A percentile compares a stretch with the other conserved stretches of the same genome.
Conservation (phyloP, 164 flowering plant genomes). For the Echeveria elegans region DNA sequence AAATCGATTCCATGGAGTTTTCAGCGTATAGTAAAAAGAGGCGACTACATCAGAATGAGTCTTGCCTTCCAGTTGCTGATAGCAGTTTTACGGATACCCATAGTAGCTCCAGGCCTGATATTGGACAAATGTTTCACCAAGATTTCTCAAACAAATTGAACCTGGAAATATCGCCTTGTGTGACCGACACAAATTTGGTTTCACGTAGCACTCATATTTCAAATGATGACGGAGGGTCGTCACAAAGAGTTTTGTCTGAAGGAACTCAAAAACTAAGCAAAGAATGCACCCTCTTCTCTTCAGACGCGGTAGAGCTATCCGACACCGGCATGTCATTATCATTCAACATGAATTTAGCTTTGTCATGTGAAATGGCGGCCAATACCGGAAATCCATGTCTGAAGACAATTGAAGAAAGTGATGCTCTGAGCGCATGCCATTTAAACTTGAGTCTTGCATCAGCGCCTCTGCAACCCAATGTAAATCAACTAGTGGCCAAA, state of each 20-base stretch:
- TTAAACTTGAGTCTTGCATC: constrained; percentile 77
- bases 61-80: constrained; percentile 30
- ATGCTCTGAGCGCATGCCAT: constrained; percentile 56
- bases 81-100: constrained; percentile 40
- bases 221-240: constrained; percentile 55
- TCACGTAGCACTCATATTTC: constrained; percentile 73
- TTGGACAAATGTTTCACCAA: constrained; percentile 41
- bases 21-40: constrained; percentile 71
- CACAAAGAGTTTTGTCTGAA: constrained; percentile 31
- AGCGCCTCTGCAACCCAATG: constrained; percentile 37
- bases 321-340: constrained; percentile 64
- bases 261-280: constrained; percentile 30
- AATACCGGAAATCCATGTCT: constrained; percentile 23
- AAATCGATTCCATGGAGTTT: constrained; percentile 56
- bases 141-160: constrained; percentile 62
- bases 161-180: constrained; percentile 74
- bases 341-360: constrained; percentile 30
- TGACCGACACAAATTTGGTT: constrained; percentile 63
- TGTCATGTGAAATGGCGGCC: constrained; percentile 21
- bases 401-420: constrained; percentile 42
- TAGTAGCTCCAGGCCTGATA: constrained; percentile 41
- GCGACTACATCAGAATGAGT: constrained; percentile 46
- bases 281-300: constrained; percentile 26
- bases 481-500: constrained; percentile 17
- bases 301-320: constrained; percentile 56